phyloP scores from a whole-genome alignment of 106 monocot genomes.

The Cymbidium sinense region DNA sequence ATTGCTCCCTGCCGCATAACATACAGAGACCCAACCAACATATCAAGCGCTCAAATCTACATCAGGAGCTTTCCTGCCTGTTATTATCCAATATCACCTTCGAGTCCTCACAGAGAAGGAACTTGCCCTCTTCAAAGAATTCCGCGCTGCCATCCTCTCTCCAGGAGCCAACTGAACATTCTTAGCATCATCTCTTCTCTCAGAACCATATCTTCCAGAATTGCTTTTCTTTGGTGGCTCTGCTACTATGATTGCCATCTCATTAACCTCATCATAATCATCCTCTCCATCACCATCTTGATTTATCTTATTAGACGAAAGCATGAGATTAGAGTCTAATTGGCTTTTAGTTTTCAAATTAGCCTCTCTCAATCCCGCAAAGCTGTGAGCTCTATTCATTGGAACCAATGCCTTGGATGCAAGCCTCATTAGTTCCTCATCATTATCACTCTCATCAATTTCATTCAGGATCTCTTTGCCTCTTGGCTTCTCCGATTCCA shows the following conservation, averaged over 20 bases:
- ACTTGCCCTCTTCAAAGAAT: neutral
- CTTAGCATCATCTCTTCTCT: neutral
- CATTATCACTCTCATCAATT: constrained; percentile 11
- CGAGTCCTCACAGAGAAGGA: constrained; percentile 29
- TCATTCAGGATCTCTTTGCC: constrained; percentile 5
- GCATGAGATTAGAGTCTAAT: neutral
- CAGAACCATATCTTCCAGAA: neutral
- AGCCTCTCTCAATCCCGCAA: neutral
- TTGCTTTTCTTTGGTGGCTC: neutral
- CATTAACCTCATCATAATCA: neutral
- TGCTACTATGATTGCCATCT: neutral
- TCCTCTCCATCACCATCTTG: neutral
- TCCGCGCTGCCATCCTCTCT: neutral
- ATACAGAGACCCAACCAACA: neutral
- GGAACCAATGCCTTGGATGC: neutral
- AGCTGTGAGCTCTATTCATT: neutral
- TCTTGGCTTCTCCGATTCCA: neutral
- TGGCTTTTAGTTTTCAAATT: neutral
- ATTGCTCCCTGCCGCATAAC: neutral
- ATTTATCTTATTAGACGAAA: neutral
- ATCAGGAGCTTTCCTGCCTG: neutral
- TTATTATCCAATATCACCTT: neutral
- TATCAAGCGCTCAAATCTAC: neutral
- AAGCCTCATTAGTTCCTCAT: neutral
- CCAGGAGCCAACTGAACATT: neutral